Conservation (phyloP, 2,329 filamentous ascomycete genomes). For the Aspergillus piperis region DNA sequence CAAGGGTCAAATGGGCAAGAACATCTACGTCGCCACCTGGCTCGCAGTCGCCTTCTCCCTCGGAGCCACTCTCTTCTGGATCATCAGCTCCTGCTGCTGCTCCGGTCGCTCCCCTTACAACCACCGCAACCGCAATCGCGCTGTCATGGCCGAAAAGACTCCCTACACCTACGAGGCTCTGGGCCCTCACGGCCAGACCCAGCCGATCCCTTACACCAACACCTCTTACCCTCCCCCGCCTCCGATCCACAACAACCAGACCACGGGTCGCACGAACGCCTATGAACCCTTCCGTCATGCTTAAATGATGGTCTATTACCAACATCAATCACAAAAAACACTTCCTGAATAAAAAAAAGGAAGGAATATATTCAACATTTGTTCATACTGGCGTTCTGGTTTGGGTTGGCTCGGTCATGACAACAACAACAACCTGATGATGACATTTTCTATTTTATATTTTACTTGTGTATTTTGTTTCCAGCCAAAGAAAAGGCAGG, state of each 20-base stretch:
- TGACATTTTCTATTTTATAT: neutral
- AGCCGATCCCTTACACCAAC: slow-evolving; percentile 22
- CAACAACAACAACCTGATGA: neutral
- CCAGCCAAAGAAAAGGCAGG: neutral
- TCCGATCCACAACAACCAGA: slow-evolving; percentile 23
- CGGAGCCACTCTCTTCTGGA: slow-evolving; percentile 82
- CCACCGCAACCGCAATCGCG: slow-evolving; percentile 42
- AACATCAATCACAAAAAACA: neutral
- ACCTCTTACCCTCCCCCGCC: slow-evolving; percentile 35
- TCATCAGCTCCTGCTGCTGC: slow-evolving; percentile 90
- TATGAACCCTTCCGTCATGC: slow-evolving; percentile 44
- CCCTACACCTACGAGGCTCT: slow-evolving; percentile 64
- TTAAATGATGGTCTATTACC: slow-evolving; percentile 19
- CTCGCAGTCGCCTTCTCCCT: slow-evolving; percentile 76
- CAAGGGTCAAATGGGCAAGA: slow-evolving; percentile 63
- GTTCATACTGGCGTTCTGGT: neutral
- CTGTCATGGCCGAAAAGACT: slow-evolving; percentile 59
- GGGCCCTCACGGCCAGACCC: slow-evolving; percentile 26
- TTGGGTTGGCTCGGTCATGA: neutral
- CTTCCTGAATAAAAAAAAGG: neutral
- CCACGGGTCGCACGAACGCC: slow-evolving; percentile 32
- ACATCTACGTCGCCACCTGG: slow-evolving; percentile 75
- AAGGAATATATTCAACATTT: neutral
- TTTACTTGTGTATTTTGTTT: neutral
- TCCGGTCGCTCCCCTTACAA: slow-evolving; percentile 61